Conservation (phyloP, 768 basidiomycete genomes). For the Suillus weaverae region DNA sequence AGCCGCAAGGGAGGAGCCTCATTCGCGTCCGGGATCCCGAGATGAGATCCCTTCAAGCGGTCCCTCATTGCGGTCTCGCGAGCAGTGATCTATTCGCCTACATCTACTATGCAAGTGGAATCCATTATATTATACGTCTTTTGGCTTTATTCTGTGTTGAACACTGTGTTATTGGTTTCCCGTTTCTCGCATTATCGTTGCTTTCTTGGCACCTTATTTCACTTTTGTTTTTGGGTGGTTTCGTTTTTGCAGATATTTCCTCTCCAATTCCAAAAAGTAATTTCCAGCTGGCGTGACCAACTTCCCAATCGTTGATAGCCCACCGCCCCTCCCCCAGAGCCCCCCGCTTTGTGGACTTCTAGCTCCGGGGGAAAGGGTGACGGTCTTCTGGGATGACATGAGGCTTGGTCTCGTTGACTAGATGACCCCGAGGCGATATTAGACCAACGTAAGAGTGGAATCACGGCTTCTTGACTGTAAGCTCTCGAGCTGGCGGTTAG, state of each 20-base stretch:
- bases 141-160: slow-evolving; percentile 4
- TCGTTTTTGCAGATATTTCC: slow-evolving; percentile 1
- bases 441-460: slow-evolving; percentile 51
- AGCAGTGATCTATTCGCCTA: not conserved
- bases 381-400: slow-evolving; percentile 21
- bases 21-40: slow-evolving; percentile 29
- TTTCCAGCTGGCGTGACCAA: not conserved
- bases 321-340: not conserved
- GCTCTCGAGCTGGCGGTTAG: not conserved
- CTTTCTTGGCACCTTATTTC: not conserved
- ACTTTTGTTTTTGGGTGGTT: not conserved
- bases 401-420: slow-evolving; percentile 11
- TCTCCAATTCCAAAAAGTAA: not conserved
- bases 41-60: slow-evolving; percentile 16
- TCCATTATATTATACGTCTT: slow-evolving; percentile 7
- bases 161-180: not conserved
- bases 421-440: slow-evolving; percentile 17
- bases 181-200: not conserved
- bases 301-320: not conserved
- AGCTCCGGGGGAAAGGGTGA: slow-evolving; percentile 3
- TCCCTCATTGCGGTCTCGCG: slow-evolving; percentile 2
- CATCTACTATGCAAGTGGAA: slow-evolving; percentile 3
- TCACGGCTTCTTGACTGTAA: slow-evolving; percentile 16
- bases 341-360: not conserved
- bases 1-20: slow-evolving; percentile 24